phyloP scores from a whole-genome alignment of 1,284 basidiomycete genomes.

The Pseudozyma tsukubaensis region DNA sequence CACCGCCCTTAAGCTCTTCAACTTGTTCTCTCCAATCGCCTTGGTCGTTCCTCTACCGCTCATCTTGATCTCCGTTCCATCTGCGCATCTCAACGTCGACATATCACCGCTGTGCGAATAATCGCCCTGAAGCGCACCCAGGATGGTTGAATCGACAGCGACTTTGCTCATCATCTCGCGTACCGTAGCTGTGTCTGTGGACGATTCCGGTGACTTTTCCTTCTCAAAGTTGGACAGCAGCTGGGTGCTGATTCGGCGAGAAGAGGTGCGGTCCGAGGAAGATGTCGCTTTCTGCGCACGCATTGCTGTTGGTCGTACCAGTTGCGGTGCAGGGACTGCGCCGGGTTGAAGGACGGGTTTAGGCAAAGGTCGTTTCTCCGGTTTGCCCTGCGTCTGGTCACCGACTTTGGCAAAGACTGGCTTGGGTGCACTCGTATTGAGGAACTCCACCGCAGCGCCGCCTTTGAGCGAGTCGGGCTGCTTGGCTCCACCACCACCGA shows the following conservation, averaged over 20 bases:
- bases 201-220: conserved; percentile 6
- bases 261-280: conserved; percentile 11
- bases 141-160: conserved; percentile 40
- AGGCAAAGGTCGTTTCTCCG: conserved; percentile 37
- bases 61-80: conserved; percentile 45
- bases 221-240: conserved; percentile 44
- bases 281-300: conserved; percentile 18
- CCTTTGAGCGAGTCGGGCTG: conserved; percentile 46
- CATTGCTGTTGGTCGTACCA: conserved; percentile 41
- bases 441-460: conserved; percentile 41
- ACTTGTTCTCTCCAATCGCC: conserved; percentile 52
- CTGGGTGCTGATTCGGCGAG: conserved; percentile 35
- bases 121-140: conserved; percentile 25
- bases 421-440: conserved; percentile 50
- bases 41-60: conserved; percentile 60
- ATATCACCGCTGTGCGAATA: conserved; percentile 11
- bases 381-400: conserved; percentile 13
- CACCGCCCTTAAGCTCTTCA: conserved; percentile 53
- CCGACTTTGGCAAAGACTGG: conserved; percentile 39
- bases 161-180: conserved; percentile 43
- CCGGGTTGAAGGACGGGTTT: conserved; percentile 38
- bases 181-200: conserved; percentile 12
- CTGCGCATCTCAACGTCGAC: conserved; percentile 24
- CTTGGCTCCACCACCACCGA: conserved; percentile 14
- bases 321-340: conserved; percentile 26